A percentile compares a stretch with the other conserved stretches of the same genome.
Evolutionary conservation across 2,329 filamentous ascomycete genomes (phyloP).

Genomic region (Colletotrichum horii): DNA sequence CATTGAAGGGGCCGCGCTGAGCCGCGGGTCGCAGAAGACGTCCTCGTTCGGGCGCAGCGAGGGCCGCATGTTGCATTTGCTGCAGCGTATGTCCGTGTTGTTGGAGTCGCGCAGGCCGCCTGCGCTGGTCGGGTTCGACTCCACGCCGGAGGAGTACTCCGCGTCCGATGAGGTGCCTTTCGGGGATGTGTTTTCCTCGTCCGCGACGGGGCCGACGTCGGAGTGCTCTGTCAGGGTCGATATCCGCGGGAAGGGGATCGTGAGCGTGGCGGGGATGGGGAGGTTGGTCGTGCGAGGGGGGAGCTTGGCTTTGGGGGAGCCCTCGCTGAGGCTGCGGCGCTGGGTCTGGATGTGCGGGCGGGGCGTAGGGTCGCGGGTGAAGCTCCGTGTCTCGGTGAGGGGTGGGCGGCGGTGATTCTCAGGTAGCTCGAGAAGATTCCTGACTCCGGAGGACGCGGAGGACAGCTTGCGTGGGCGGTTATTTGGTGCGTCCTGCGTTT

Average conservation of each 20-base stretch:
- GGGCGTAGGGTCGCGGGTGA: background rate
- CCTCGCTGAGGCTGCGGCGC: background rate
- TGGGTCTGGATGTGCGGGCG: background rate
- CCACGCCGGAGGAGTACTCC: constrained; percentile 14
- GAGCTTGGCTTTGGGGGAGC: background rate
- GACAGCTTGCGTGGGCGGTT: background rate
- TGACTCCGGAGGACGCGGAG: background rate
- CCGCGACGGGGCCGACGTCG: background rate
- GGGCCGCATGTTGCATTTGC: constrained; percentile 18
- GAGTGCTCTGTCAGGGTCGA: constrained; percentile 15
- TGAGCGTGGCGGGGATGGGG: constrained; percentile 1
- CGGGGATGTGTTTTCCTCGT: background rate
- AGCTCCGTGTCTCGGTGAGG: background rate
- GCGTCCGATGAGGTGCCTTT: constrained; percentile 1
- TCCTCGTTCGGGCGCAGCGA: constrained; percentile 6
- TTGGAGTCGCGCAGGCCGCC: background rate
- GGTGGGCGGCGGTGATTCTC: background rate
- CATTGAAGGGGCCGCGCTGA: background rate
- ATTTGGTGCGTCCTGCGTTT: background rate
- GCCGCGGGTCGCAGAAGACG: background rate
- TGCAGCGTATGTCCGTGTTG: constrained; percentile 12
- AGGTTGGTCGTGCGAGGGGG: background rate
- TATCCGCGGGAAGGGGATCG: constrained; percentile 12
- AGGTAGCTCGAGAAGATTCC: background rate
- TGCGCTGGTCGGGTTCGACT: constrained; percentile 12